Conservation (phyloP, 345 rosid species). For the Arabidopsis suecica region DNA sequence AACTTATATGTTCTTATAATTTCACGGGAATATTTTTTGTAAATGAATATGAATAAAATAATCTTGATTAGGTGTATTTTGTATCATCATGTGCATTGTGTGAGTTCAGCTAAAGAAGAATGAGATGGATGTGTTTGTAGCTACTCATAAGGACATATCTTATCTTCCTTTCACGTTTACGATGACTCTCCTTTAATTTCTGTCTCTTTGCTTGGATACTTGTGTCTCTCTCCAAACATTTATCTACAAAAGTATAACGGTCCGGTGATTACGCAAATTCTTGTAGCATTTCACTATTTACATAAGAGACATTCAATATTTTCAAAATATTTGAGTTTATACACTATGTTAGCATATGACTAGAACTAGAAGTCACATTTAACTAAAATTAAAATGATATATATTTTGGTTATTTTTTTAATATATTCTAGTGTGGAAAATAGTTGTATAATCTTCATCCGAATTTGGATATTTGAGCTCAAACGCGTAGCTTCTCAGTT, state of each 20-base stretch:
- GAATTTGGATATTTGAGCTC: background rate
- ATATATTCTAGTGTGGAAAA: too few species aligned
- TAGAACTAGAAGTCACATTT: too few species aligned
- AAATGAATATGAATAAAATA: background rate
- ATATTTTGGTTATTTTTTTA: too few species aligned
- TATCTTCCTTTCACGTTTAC: conserved; percentile 29
- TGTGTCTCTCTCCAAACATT: too few species aligned
- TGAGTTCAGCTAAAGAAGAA: background rate
- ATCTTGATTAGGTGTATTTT: background rate
- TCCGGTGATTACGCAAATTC: background rate
- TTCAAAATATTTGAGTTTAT: background rate
- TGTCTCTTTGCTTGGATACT: background rate
- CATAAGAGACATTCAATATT: background rate
- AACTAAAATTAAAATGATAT: too few species aligned
- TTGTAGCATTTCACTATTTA: too few species aligned
- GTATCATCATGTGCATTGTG: conserved; percentile 14
- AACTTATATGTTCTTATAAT: background rate
- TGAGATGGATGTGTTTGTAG: conserved; percentile 14
- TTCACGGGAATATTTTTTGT: background rate
- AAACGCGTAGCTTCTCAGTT: background rate
- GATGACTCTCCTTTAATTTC: background rate
- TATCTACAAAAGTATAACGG: background rate
- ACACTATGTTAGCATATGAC: too few species aligned
- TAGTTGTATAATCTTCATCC: too few species aligned
- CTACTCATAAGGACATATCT: conserved; percentile 30